Evolutionary conservation across 148 eudicot species (phyloP).

Genomic region (Vaccinium darrowii): DNA sequence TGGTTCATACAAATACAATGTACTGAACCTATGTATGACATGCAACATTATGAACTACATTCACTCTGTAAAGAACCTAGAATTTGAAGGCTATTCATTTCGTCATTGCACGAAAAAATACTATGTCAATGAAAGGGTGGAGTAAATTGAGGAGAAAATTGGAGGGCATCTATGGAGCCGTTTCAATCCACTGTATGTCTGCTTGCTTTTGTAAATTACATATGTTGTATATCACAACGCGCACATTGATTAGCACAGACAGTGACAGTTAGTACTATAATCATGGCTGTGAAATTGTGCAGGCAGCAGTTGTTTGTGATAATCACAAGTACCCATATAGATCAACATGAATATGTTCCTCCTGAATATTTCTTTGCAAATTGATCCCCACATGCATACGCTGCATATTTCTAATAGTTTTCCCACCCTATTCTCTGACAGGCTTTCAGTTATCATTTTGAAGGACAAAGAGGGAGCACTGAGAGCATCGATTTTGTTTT

Average conservation of each 20-base stretch:
- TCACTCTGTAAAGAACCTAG: too few species aligned
- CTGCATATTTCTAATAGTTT: background rate
- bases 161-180: background rate
- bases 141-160: background rate
- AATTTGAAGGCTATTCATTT: background rate
- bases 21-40: too few species aligned
- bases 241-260: background rate
- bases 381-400: background rate
- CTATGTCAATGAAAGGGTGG: background rate
- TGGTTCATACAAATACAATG: too few species aligned
- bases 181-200: background rate
- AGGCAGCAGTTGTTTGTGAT: background rate
- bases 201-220: background rate
- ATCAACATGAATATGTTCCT: background rate
- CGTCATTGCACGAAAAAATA: background rate
- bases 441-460: constrained; percentile 72
- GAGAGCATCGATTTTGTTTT: constrained; percentile 77
- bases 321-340: background rate
- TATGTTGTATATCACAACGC: background rate
- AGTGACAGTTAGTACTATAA: background rate
- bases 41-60: too few species aligned
- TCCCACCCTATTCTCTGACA: constrained; percentile 26
- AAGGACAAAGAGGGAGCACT: constrained; percentile 66
- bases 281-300: background rate
- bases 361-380: background rate